Base-by-base conservation (phyloP, 805 yeast species). In the Suhomyces tanzawaensis region DNA sequence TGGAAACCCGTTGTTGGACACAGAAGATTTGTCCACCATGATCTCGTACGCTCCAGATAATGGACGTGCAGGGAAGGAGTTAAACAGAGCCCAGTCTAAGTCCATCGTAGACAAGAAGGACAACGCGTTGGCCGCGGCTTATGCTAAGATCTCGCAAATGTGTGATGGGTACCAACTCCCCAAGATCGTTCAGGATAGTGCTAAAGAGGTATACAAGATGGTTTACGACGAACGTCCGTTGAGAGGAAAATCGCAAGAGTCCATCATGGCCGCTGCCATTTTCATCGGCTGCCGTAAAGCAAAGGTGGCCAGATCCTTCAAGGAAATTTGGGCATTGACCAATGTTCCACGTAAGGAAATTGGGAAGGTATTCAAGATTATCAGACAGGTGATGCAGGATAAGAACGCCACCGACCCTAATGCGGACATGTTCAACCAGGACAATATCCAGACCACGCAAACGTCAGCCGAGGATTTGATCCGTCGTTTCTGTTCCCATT, bases 111-210 rank as follows among this genome's bases (percentile, higher is more conserved):
- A 91, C 62, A 82, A 79, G 61, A 87, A 81, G 59, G 97, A 93
- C 55, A 83, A 85, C 47, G 93, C 88, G 18, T 71, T 91, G 35
- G 85, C 89, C 43, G 78, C 90, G 1, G 97, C 97, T 2, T 93
- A 84, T 63, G 81, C 93, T 13, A 85, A 82, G 60, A 89, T 91
- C 27, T 82, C 96, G 2, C 95, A 88, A 68, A 83, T 93, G 84
- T 93, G 98, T 64, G 99, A 93, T 58, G 97, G 96, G 9, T 93
- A 87, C 49, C 93, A 89, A 58, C 66, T 91, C 37, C 97, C 99
- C 8, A 84, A 86, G 55, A 87, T 93, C 45, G 98, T 93, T 3
- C 96, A 89, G 57, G 98, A 93, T 62, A 95, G 96, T 48, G 96
- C 98, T 19, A 93, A 93, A 58, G 97, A 93, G 64, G 96, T 95